A percentile compares a stretch with the other conserved stretches of the same genome.
Evolutionary conservation across 306 rosid genomes (phyloP).

Genomic region (Abrus precatorius): DNA sequence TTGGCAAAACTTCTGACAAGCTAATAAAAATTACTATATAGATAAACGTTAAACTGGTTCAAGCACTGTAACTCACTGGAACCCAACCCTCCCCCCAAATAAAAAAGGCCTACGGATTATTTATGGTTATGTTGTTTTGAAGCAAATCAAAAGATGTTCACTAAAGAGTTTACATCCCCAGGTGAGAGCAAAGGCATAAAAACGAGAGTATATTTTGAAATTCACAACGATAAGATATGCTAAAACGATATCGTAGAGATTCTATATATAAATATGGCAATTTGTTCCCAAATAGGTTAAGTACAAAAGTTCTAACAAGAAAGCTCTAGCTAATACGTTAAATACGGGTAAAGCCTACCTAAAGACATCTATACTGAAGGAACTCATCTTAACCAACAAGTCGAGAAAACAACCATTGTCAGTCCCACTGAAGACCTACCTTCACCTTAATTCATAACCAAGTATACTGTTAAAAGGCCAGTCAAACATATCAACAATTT

Average conservation of each 20-base stretch:
- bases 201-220: neutral
- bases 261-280: slow-evolving; percentile 46
- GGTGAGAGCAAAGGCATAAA: neutral
- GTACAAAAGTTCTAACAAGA: slow-evolving; percentile 40
- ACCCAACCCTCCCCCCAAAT: too few species aligned
- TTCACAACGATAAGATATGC: neutral
- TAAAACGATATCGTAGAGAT: slow-evolving; percentile 37
- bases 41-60: too few species aligned
- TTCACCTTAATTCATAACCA: slow-evolving; percentile 39
- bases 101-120: too few species aligned
- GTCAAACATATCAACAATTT: slow-evolving; percentile 54
- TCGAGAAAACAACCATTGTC: slow-evolving; percentile 36
- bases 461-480: slow-evolving; percentile 45
- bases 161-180: neutral
- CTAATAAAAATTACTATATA: too few species aligned
- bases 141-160: too few species aligned
- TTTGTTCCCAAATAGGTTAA: slow-evolving; percentile 20
- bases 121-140: too few species aligned
- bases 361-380: slow-evolving; percentile 39
- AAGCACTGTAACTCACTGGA: too few species aligned
- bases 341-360: slow-evolving; percentile 44
- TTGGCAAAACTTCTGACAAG: too few species aligned
- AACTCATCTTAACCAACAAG: slow-evolving; percentile 42
- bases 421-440: slow-evolving; percentile 36
- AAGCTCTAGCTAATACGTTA: slow-evolving; percentile 24